Conservation (phyloP, 208 protist species). For the Acanthamoeba lenticulata region DNA sequence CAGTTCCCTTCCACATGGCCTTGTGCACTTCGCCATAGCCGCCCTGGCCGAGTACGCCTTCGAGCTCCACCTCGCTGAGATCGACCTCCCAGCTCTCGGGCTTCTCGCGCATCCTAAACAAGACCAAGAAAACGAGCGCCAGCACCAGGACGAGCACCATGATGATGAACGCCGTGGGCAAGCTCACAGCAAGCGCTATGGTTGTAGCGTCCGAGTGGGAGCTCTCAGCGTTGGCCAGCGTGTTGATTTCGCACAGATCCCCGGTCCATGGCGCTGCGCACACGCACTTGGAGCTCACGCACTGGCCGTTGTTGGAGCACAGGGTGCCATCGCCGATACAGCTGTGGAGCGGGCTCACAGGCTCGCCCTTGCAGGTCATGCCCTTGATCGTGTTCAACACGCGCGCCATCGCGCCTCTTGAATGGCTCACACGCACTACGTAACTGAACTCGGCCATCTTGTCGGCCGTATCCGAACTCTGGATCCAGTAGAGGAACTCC, state of each 20-base stretch:
- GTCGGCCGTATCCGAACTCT: background rate
- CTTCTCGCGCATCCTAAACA: background rate
- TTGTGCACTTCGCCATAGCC: conserved; percentile 16
- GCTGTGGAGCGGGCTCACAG: background rate
- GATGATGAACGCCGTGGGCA: background rate
- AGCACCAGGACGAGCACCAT: background rate
- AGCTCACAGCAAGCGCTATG: background rate
- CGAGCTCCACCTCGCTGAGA: background rate
- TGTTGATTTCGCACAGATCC: background rate
- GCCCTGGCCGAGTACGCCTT: background rate
- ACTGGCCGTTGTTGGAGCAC: conserved; percentile 11
- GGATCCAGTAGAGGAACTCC: background rate
- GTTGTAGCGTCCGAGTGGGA: background rate
- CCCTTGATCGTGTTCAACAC: background rate
- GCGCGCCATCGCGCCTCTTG: background rate
- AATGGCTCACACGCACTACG: background rate
- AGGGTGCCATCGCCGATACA: background rate
- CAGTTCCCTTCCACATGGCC: conserved; percentile 26
- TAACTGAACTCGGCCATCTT: background rate
- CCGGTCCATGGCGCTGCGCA: background rate
- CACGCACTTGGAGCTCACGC: background rate
- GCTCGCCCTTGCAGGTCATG: background rate
- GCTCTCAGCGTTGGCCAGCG: background rate
- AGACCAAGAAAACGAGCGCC: background rate
- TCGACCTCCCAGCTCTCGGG: conserved; percentile 23